Conservation (phyloP, 148 eudicot species). For the Fagopyrum tataricum region DNA sequence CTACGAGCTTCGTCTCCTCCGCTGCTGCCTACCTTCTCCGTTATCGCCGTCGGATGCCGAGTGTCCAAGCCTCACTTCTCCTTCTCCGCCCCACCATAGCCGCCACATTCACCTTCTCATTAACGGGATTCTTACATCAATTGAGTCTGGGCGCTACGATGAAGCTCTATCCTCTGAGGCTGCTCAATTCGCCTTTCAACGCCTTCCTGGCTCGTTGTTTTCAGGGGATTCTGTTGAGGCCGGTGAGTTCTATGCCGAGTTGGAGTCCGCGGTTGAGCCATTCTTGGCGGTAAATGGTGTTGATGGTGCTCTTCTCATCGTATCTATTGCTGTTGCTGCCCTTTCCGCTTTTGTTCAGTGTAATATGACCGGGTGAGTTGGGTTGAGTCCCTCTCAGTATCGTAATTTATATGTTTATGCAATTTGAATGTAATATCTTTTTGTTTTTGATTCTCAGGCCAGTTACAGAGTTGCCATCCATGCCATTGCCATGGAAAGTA, state of each 20-base stretch:
- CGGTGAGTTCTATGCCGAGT: constrained; percentile 39
- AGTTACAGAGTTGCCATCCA: constrained; percentile 44
- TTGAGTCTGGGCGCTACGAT: constrained; percentile 57
- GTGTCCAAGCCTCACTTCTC: not conserved
- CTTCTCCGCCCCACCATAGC: constrained; percentile 4
- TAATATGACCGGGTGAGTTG: constrained; percentile 63
- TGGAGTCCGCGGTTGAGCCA: constrained; percentile 35
- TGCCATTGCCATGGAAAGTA: constrained; percentile 44
- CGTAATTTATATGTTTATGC: not conserved
- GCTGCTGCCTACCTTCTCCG: constrained; percentile 53
- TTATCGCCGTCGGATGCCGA: constrained; percentile 8
- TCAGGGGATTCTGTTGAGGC: constrained; percentile 25
- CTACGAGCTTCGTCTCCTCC: constrained; percentile 87
- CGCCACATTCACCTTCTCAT: constrained; percentile 24
- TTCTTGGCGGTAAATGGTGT: constrained; percentile 24
- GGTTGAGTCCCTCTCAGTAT: not conserved
- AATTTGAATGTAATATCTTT: not conserved
- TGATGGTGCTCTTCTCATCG: constrained; percentile 32
- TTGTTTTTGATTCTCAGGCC: constrained; percentile 37
- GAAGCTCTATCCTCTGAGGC: constrained; percentile 60
- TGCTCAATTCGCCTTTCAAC: constrained; percentile 26
- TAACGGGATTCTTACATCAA: constrained; percentile 31
- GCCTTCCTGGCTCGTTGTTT: constrained; percentile 15
- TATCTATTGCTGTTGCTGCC: constrained; percentile 60
- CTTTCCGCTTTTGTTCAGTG: constrained; percentile 71